Evolutionary conservation across 2,329 filamentous ascomycete genomes (phyloP), one percentile per base, ranked within the genome.

Genomic region (Aaosphaeria arxii): DNA sequence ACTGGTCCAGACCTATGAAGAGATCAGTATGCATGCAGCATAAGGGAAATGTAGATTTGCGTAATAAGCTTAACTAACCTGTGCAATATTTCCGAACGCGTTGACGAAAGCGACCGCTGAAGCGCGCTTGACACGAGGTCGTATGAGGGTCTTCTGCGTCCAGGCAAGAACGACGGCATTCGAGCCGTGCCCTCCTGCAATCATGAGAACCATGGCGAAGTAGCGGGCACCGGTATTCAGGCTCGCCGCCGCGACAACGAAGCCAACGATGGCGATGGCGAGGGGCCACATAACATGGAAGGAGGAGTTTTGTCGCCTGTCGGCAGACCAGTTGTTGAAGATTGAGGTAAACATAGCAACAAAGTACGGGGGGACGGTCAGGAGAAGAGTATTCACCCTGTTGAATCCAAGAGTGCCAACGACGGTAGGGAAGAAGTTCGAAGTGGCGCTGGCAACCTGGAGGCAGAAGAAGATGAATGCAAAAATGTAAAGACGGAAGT

Each of bases 351-450:
- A 36, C 9, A 36, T 9, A 13, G 9, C 33, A 4, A 36, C 33
- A 36, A 36, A 78, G 81, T 80, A 85, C 0, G 80, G 77, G 0
- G 79, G 78, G 1, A 72, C 78, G 1, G 80, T 82, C n/a, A 83
- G 69, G 49, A 81, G 75, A 0, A 83, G 66, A 0, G 81, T 82
- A 4, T 70, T 64, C 32, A 79, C 76, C 17, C 59, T 72, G 4
- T 72, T 71, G 58, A 79, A 85, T 0, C 80, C 79, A 0, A 85
- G 72, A 0, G 79, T 82, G 30, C 78, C 71, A 0, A 84, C 77
- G 45, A 86, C 82, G 0, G 74, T 79, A 0, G 82, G 82, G 64
- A 85, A 84, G 68, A 85, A 85, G 57, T 84, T 84, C 44, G 82
- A 79, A 55, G 85, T 83, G 0, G 45, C 36, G 6, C 35, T 40